phyloP scores from a whole-genome alignment of 306 rosid species.

The Cercis canadensis region DNA sequence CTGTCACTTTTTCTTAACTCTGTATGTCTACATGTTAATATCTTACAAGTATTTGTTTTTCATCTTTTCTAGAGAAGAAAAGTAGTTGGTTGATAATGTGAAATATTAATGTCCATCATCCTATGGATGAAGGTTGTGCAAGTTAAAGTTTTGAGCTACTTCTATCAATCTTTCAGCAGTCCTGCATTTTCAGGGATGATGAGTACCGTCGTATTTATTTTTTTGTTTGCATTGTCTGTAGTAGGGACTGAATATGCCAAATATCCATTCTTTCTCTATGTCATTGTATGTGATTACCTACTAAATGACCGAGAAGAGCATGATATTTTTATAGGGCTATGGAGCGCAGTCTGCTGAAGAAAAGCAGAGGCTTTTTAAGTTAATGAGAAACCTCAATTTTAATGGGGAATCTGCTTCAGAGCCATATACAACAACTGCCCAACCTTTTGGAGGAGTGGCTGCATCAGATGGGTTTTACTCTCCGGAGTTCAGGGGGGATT shows the following conservation, averaged over 20 bases:
- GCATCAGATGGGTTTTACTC: slow-evolving; percentile 73
- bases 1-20: background rate
- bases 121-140: background rate
- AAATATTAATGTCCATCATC: slow-evolving; percentile 1
- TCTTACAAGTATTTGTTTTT: background rate
- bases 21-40: slow-evolving; percentile 3
- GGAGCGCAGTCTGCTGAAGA: slow-evolving; percentile 98
- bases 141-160: background rate
- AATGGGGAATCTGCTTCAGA: slow-evolving; percentile 92
- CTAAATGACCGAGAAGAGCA: slow-evolving; percentile 31
- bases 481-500: slow-evolving; percentile 92
- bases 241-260: slow-evolving; percentile 3
- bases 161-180: background rate
- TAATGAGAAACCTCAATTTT: slow-evolving; percentile 94
- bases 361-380: slow-evolving; percentile 86
- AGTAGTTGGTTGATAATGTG: background rate
- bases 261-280: slow-evolving; percentile 12
- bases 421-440: slow-evolving; percentile 72
- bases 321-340: slow-evolving; percentile 67
- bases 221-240: slow-evolving; percentile 20
- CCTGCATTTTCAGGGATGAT: slow-evolving; percentile 30
- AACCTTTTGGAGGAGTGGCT: slow-evolving; percentile 60
- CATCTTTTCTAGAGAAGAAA: background rate
- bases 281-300: slow-evolving; percentile 22
- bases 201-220: background rate